Evolutionary conservation across 1,139 yeast species (phyloP).

Genomic region (Eremothecium cymbalariae): DNA sequence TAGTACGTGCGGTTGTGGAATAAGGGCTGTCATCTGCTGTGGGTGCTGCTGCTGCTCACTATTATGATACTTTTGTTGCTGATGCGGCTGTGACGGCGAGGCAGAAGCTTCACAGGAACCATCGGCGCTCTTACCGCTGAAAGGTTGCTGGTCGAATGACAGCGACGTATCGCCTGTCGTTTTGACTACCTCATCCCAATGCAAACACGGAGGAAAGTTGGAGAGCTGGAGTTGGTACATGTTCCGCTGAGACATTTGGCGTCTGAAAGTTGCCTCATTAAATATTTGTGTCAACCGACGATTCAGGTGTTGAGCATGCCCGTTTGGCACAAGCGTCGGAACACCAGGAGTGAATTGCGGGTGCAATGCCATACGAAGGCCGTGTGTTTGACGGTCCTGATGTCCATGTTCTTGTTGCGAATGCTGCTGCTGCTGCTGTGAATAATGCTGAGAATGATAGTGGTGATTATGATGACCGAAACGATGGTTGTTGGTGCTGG

Average conservation of each 20-base stretch:
- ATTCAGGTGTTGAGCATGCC: conserved; percentile 6
- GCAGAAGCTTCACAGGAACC: too few relatives aligned
- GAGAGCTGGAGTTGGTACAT: conserved; percentile 29
- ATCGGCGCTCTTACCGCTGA: too few relatives aligned
- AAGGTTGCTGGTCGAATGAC: too few relatives aligned
- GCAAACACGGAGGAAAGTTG: conserved; percentile 30
- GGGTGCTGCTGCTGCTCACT: conserved; percentile 6
- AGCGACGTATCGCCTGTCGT: conserved; percentile 4
- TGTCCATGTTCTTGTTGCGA: conserved; percentile 3
- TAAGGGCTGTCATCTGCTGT: conserved; percentile 1
- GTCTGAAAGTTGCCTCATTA: conserved; percentile 29
- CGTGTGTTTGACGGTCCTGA: too few relatives aligned
- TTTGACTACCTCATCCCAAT: conserved; percentile 14
- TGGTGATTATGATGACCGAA: conserved; percentile 5
- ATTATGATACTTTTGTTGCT: neutral
- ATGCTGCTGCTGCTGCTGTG: conserved; percentile 7
- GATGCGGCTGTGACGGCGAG: neutral
- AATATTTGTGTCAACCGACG: conserved; percentile 25
- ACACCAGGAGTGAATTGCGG: conserved; percentile 2
- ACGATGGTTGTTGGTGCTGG: neutral
- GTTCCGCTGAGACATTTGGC: conserved; percentile 31
- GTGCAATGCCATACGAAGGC: conserved; percentile 1
- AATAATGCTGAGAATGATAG: conserved; percentile 4
- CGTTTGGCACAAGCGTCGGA: neutral
- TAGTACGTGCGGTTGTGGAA: conserved; percentile 5